Base-by-base conservation (phyloP, 2,329 filamentous ascomycete species). In the Plectosphaerella sp. region DNA sequence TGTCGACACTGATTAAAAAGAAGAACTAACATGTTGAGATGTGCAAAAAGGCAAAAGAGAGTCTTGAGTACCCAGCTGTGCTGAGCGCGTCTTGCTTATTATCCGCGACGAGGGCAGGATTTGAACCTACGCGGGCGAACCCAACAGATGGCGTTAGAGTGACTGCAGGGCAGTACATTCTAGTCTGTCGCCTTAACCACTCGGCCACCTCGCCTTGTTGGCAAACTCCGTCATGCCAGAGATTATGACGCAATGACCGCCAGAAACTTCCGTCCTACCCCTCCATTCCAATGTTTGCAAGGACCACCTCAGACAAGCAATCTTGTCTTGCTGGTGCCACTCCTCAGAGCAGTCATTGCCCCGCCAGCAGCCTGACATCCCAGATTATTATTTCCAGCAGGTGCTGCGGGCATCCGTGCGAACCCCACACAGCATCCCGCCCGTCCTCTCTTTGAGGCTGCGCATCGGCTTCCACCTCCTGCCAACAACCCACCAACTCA, bases 91-190 rank as follows among this genome's bases (percentile, higher is more conserved):
- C 37, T 33, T 33, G 28, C 4, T n/a, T 41, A 16, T 12, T 41
- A 41, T 41, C 37, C 37, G 37, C 37, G 37, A 41, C 37, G 37
- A 41, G 37, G 37, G 37, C 37, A 41, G 37, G 49, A 51, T 51
- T 51, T 45, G 49, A 51, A 51, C 49, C 45, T 41, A 51, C 49
- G 49, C 49, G 49, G 49, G 49, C 49, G 49, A 51, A 51, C 49
- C 49, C 49, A 51, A 51, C 16, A 51, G 49, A 51, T 51, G 37
- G 37, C 37, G 37, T 41, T n/a, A 18, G 16, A 41, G 37, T 15
- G 15, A 15, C 37, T 41, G 37, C 4, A 22, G 16, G 16, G 9
- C 37, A 18, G 37, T 15, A 9, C 7, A 14, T 41, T 41, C 37
- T 41, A 41, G 37, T 41, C 37, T 41, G 37, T 41, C 37, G 37